Evolutionary conservation across 2,329 filamentous ascomycete species (phyloP).

Genomic region (Claviceps sp.): DNA sequence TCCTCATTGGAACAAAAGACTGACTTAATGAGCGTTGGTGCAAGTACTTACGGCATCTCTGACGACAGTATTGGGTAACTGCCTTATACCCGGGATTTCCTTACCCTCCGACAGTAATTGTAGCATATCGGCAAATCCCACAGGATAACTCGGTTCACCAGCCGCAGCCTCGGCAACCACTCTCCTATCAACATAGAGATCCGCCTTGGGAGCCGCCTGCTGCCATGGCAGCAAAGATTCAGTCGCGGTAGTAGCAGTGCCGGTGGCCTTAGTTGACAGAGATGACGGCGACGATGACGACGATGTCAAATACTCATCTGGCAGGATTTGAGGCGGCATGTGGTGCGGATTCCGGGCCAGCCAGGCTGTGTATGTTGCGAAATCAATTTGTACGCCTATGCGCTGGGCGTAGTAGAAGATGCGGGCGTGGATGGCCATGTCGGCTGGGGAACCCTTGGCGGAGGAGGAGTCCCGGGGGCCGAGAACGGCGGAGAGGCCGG

Average conservation of each 20-base stretch:
- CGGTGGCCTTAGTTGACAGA: not conserved
- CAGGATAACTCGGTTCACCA: slow-evolving; percentile 57
- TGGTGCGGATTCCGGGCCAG: slow-evolving; percentile 25
- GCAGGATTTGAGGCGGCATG: slow-evolving; percentile 22
- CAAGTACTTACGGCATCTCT: slow-evolving; percentile 46
- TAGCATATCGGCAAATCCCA: slow-evolving; percentile 73
- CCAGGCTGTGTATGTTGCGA: slow-evolving; percentile 55
- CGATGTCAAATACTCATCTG: slow-evolving; percentile 17
- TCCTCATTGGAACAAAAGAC: not conserved
- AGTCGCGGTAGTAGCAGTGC: not conserved
- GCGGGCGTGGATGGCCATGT: slow-evolving; percentile 53
- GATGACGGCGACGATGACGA: not conserved
- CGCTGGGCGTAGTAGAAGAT: slow-evolving; percentile 49
- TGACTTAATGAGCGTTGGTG: not conserved
- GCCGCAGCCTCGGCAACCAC: slow-evolving; percentile 10
- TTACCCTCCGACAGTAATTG: slow-evolving; percentile 72
- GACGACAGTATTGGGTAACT: slow-evolving; percentile 71
- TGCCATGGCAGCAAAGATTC: slow-evolving; percentile 29
- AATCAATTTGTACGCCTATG: slow-evolving; percentile 44
- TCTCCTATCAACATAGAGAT: slow-evolving; percentile 31
- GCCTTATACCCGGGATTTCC: slow-evolving; percentile 72
- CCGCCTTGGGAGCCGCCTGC: slow-evolving; percentile 32
- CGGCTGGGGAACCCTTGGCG: slow-evolving; percentile 34
- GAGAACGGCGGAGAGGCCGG: slow-evolving; percentile 51
- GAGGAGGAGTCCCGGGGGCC: slow-evolving; percentile 30